Base-by-base conservation (phyloP, 148 eudicot species). In the Agrostemma githago region DNA sequence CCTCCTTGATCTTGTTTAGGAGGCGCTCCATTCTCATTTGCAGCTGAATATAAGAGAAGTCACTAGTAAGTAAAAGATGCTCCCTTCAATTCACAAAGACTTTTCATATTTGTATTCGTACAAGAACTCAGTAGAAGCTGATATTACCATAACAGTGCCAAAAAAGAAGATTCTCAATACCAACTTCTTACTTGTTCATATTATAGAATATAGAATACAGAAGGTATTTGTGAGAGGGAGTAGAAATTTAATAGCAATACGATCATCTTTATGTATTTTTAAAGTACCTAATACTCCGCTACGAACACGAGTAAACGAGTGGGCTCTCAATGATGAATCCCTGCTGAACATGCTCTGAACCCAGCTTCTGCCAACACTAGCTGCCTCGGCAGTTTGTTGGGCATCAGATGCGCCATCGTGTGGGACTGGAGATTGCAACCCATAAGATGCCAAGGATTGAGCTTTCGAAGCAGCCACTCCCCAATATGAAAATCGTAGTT, bases 341-440 rank as follows among this genome's bases (percentile, higher is more conserved):
- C 97, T 83, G 80, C 93, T 92, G 81, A 95, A 95, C 98, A 95
- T 95, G 86, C 97, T 95, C 83, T 95, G 97, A 73, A 95, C 97
- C 98, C 98, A 95, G 86, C 93, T 95, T 85, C 98, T 87, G 75
- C 97, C 97, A 66, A 85, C 88, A 75, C 87, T 90, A 86, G 98
- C 86, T 69, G 93, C 97, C 84, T 92, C 97, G 40, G 92, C 81
- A 63, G 97, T 86, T 85, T 86, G 93, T 76, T 95, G 90, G 69
- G 71, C 79, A 78, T 84, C 93, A 83, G 71, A 76, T 5, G 76
- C 82, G 66, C 81, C 82, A 85, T 95, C 97, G 85, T 90, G 97
- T 44, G 89, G 78, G 42, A 78, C 88, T 39, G 96, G 92, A 54
- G 98, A 87, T 69, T 96, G 86, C 72, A 90, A 80, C 59, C 93